Evolutionary conservation across 2,329 filamentous ascomycete genomes (phyloP).

Genomic region (Cladorrhinum sp.): DNA sequence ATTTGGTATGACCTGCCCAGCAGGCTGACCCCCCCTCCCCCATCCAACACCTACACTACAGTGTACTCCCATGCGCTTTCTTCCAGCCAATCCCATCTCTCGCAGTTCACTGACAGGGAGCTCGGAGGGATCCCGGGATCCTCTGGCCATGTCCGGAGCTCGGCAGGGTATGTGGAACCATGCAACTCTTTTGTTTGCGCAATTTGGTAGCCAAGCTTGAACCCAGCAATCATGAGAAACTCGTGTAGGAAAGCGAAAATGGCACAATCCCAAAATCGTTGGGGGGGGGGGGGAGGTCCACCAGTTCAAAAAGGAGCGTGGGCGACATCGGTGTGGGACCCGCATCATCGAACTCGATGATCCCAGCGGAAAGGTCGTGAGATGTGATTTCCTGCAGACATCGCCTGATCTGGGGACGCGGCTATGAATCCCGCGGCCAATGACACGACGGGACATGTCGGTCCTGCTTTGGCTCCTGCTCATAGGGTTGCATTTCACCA

Average conservation of each 20-base stretch:
- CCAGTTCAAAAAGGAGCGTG: neutral
- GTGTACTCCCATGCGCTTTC: no score
- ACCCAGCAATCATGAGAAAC: neutral
- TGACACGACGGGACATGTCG: constrained; percentile 9
- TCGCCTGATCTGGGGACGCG: constrained; percentile 26
- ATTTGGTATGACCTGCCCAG: constrained; percentile 17
- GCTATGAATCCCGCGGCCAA: constrained; percentile 24
- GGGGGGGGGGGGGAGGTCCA: neutral
- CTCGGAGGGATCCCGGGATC: neutral
- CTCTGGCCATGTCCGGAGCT: constrained; percentile 4
- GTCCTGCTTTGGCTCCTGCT: constrained; percentile 1
- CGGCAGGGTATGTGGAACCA: constrained; percentile 6
- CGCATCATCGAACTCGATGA: constrained; percentile 14
- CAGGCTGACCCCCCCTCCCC: constrained; percentile 13
- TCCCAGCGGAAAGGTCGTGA: constrained; percentile 28
- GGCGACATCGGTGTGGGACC: constrained; percentile 22
- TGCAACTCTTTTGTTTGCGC: neutral
- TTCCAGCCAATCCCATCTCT: neutral
- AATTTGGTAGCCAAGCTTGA: neutral
- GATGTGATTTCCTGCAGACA: constrained; percentile 26
- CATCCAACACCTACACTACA: no score
- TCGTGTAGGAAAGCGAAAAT: neutral
- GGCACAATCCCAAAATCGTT: neutral
- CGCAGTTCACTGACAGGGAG: neutral
- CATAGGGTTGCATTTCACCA: constrained; percentile 14